Conservation (phyloP, 495 filamentous ascomycete genomes). For the Penicillium paxilli region DNA sequence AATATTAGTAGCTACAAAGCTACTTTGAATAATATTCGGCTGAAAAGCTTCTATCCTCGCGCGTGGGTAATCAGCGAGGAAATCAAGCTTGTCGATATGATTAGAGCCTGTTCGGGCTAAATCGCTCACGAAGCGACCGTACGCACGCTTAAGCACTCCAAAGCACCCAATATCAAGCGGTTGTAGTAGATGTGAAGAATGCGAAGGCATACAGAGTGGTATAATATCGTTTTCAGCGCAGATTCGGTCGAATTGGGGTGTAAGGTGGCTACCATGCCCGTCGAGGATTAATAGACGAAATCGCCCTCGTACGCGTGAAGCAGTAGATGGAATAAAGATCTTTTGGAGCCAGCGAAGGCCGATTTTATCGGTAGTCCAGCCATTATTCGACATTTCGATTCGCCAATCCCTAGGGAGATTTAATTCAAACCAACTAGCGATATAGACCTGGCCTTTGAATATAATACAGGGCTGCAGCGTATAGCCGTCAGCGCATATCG, state of each 20-base stretch:
- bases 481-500: conserved; percentile 8
- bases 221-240: conserved; percentile 21
- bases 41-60: conserved; percentile 1
- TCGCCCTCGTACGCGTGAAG: conserved; percentile 1
- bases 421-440: conserved; percentile 9
- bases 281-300: conserved; percentile 28
- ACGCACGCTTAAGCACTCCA: conserved; percentile 13
- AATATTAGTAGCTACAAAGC: conserved; percentile 9
- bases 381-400: conserved; percentile 7
- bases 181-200: conserved; percentile 27
- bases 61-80: conserved; percentile 1
- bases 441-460: conserved; percentile 2
- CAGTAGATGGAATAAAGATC: conserved; percentile 1
- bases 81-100: conserved; percentile 19
- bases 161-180: conserved; percentile 31
- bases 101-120: conserved; percentile 3
- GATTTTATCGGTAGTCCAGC: not conserved
- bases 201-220: conserved; percentile 21
- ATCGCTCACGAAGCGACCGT: conserved; percentile 13
- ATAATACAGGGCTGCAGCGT: conserved; percentile 5
- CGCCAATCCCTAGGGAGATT: conserved; percentile 7
- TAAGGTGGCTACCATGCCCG: conserved; percentile 22
- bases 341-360: not conserved
- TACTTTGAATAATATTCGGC: conserved; percentile 5
- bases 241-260: conserved; percentile 21